Evolutionary conservation across 1,139 yeast species (phyloP).

Genomic region (Suhomyces kunorum): DNA sequence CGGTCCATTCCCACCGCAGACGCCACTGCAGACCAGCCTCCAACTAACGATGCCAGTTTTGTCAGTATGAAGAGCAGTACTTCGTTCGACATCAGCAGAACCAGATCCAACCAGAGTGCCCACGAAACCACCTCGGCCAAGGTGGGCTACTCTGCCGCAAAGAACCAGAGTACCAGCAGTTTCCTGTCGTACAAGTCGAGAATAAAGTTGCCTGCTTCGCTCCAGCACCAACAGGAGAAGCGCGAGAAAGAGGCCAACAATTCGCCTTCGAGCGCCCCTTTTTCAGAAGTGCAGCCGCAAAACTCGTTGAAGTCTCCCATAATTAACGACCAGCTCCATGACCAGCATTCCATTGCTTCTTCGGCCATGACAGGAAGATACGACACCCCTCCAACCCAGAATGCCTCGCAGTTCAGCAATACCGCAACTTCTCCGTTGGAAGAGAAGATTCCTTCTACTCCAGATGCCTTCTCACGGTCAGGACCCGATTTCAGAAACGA

Average conservation of each 20-base stretch:
- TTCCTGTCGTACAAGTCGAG: conserved; percentile 36
- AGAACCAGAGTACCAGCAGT: conserved; percentile 30
- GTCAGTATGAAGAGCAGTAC: conserved; percentile 9
- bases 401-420: conserved; percentile 16
- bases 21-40: not conserved
- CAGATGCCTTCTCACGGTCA: conserved; percentile 14
- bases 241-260: conserved; percentile 6
- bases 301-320: conserved; percentile 13
- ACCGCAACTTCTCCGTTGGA: conserved; percentile 10
- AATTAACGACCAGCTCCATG: conserved; percentile 6
- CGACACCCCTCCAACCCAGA: conserved; percentile 20
- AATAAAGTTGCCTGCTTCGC: conserved; percentile 33
- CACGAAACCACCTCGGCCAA: conserved; percentile 2
- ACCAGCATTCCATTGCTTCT: conserved; percentile 12
- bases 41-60: conserved; percentile 7
- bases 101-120: conserved; percentile 12
- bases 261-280: conserved; percentile 4
- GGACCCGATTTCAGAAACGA: conserved; percentile 6
- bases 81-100: conserved; percentile 10
- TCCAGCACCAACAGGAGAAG: conserved; percentile 17
- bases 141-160: conserved; percentile 14
- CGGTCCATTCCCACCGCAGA: not conserved
- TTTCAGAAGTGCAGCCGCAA: conserved; percentile 5
- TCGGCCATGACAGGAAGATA: conserved; percentile 9
- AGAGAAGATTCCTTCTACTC: conserved; percentile 17